phyloP scores from a whole-genome alignment of 2,329 filamentous ascomycete species.

The Botrytis squamosa region DNA sequence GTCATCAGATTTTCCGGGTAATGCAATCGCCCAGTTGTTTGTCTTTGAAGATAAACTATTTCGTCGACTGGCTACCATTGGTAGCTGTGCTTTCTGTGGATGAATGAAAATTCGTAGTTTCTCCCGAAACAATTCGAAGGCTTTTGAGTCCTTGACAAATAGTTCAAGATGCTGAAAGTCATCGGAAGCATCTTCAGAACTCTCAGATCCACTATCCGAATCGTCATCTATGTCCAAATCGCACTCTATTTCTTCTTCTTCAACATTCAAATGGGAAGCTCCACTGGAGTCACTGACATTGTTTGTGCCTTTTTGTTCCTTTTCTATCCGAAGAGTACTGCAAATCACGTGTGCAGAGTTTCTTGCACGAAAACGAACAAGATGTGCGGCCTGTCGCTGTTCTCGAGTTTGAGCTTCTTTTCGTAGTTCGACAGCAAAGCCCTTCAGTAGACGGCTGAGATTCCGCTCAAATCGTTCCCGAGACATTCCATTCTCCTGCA shows the following conservation, averaged over 20 bases:
- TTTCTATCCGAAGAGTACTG: conserved; percentile 1
- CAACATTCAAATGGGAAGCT: not conserved
- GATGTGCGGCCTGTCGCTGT: conserved; percentile 23
- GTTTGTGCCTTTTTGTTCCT: not conserved
- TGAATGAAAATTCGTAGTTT: conserved; percentile 21
- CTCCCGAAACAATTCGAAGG: conserved; percentile 15
- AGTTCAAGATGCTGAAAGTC: conserved; percentile 19
- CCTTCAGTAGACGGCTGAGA: conserved; percentile 20
- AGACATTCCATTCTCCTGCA: not conserved
- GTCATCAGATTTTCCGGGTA: not conserved
- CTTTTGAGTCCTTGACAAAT: conserved; percentile 24
- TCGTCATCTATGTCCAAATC: conserved; percentile 1
- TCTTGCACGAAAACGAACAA: conserved; percentile 24
- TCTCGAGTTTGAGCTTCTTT: conserved; percentile 22
- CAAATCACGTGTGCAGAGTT: conserved; percentile 27
- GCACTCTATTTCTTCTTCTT: not conserved
- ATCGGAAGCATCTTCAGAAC: conserved; percentile 6
- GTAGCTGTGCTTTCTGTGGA: not conserved
- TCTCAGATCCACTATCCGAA: conserved; percentile 5
- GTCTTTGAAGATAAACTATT: not conserved
- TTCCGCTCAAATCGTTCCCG: conserved; percentile 26
- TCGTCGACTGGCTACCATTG: not conserved
- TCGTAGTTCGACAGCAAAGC: conserved; percentile 20
- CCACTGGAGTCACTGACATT: not conserved
- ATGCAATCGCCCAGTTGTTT: not conserved